These are phyloP conservation scores for Aquilaria malaccensis DNA, from an alignment of 345 rosid genomes.

Conservation along the genomic window DNA sequence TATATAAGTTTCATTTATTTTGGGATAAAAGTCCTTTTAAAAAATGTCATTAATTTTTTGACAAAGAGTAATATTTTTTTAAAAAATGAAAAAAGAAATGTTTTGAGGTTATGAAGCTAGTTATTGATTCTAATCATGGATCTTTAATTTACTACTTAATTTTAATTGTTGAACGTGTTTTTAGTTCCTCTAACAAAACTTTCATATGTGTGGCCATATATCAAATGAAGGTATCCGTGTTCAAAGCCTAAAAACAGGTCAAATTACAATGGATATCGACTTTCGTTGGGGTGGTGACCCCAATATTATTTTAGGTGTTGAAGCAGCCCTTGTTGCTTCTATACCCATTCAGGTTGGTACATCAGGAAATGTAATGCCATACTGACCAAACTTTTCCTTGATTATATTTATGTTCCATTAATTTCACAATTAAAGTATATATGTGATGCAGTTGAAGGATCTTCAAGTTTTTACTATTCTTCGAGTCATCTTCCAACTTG, in stretches of 20 bases:
- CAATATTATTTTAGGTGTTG: slow-evolving; percentile 83
- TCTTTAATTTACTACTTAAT: background rate
- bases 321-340: slow-evolving; percentile 93
- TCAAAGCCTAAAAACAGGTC: slow-evolving; percentile 96
- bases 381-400: background rate
- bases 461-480: slow-evolving; percentile 92
- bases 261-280: slow-evolving; percentile 93
- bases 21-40: too few species aligned
- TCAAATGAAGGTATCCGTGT: slow-evolving; percentile 81
- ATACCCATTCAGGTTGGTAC: slow-evolving; percentile 89
- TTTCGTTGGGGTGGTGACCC: slow-evolving; percentile 99
- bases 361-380: slow-evolving; percentile 6
- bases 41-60: too few species aligned
- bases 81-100: too few species aligned
- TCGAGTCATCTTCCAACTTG: slow-evolving; percentile 96
- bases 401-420: background rate
- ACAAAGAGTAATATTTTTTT: too few species aligned
- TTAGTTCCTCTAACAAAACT: background rate
- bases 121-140: background rate
- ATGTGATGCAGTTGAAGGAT: slow-evolving; percentile 74
- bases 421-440: slow-evolving; percentile 11
- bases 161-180: background rate
- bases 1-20: too few species aligned
- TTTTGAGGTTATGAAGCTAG: background rate
- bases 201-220: slow-evolving; percentile 12